Evolutionary conservation across 768 basidiomycete species (phyloP), one percentile per base, ranked within the genome.

Genomic region (Suillus subalutaceus): DNA sequence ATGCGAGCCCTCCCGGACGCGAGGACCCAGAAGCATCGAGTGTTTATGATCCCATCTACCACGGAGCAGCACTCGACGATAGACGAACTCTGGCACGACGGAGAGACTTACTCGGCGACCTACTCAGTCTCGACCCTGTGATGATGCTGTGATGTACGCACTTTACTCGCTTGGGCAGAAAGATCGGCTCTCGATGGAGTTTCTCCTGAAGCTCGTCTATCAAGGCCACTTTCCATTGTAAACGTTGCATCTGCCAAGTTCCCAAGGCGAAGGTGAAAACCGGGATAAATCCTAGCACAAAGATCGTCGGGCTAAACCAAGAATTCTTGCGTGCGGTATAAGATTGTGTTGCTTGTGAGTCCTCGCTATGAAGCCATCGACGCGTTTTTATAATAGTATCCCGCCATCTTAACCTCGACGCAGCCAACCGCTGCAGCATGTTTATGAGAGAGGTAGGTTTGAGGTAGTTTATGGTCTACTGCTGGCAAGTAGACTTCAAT

Each of bases 121-220:
- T 77, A 74, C 62, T 74, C 72, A 70, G 66, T 57, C 62, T 64
- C 62, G 43, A 38, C 55, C 43, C 41, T 58, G 55, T 60, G 70
- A 68, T 62, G 62, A 70, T 62, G 74, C 64, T 62, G 26, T 30
- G 41, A 60, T 63, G 23, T 63, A 80, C 85, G 72, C 75, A 97
- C 97, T 99, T 96, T 79, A 99, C 89, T 78, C 86, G 86, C 56
- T 83, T 84, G 2, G 97, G 97, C 37, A 99, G 80, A 32, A 81
- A 72, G 64, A 99, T 85, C 1, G 97, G 91, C 40, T 86, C 87
- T 18, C 91, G 83, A 68, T 90, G 85, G 43, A 99, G 79, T 78
- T 97, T 97, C 77, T 93, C 89, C 75, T 97, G 92, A 43, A 99
- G 83, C 72, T 98, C 93, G 69, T 97, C 93, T 68, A 99, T 98